Evolutionary conservation across 2,329 filamentous ascomycete species (phyloP), one percentile per base, ranked within the genome.

Genomic region (Dichotomopilus funicola): DNA sequence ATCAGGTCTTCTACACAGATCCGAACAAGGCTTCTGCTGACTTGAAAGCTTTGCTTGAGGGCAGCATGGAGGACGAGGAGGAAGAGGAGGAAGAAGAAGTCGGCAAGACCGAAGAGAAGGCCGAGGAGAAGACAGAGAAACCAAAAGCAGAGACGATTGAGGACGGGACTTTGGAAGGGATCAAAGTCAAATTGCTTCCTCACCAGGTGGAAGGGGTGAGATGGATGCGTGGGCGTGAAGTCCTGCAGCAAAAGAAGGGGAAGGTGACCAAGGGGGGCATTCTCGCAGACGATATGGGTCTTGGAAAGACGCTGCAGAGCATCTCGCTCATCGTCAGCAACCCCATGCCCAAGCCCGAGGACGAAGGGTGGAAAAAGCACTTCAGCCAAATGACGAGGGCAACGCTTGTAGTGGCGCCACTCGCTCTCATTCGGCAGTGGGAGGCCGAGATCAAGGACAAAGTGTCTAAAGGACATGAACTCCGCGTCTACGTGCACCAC

Each of bases 381-480:
- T 82, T 84, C 13, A 78, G 82, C 6, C 78, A 79, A 6, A 75
- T 91, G 31, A 83, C 87, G 63, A 91, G 88, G 67, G 84, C 85
- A 8, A 99, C 94, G 0, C 77, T 99, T 9, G 91, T 99, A 6
- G 89, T 99, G 51, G 94, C 94, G 1, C 94, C 94, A 0, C 75
- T 99, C 35, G 92, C 94, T 6, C 77, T 99, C 45, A 97, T 99
- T 73, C 88, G 94, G 64, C 94, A 99, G 70, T 99, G 94, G 94
- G 94, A 99, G 72, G 78, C 85, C 1, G 94, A 99, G 70, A 90
- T 99, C 67, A 87, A 87, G 64, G 86, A 88, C 53, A 95, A 90
- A 68, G 84, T 97, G 41, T 75, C 81, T 45, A 75, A 77, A 38
- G 79, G 81, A 3, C 88, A 91, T 61, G 79, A 78, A 19, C 76